phyloP scores from a whole-genome alignment of 345 rosid genomes.

The Lumnitzera racemosa region DNA sequence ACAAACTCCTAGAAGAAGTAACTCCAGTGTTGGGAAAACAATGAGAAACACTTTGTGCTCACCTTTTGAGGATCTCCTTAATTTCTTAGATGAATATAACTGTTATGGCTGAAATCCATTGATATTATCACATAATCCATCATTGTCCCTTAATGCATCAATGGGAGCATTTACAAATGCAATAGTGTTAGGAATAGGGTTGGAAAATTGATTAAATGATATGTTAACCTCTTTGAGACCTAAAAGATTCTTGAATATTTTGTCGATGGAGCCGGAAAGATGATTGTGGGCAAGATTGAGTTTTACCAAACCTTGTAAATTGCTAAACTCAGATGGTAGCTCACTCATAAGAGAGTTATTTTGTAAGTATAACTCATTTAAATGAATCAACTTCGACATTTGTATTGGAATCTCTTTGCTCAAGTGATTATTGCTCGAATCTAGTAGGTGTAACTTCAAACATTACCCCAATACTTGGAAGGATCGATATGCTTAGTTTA shows the following conservation, averaged over 20 bases:
- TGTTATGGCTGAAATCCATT: conserved; percentile 12
- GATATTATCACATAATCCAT: too few relatives aligned
- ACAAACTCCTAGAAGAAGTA: conserved; percentile 3
- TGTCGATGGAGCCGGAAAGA: too few relatives aligned
- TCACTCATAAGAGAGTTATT: too few relatives aligned
- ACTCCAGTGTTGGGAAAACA: conserved; percentile 9
- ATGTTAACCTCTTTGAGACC: conserved; percentile 12
- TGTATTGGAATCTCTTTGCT: conserved; percentile 15
- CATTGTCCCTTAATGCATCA: neutral
- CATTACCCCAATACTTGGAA: neutral
- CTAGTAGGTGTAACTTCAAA: conserved; percentile 1
- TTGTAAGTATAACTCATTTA: neutral
- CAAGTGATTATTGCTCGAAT: conserved; percentile 30
- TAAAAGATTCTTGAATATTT: neutral
- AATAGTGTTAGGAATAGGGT: conserved; percentile 21
- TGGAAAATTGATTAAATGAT: conserved; percentile 24
- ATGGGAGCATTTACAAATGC: conserved; percentile 17
- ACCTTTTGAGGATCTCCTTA: neutral
- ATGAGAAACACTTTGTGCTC: neutral
- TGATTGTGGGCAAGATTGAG: too few relatives aligned
- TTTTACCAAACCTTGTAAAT: too few relatives aligned
- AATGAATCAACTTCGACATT: conserved; percentile 3
- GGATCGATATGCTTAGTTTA: conserved; percentile 3
- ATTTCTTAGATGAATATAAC: too few relatives aligned
- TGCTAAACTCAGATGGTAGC: too few relatives aligned